Conservation (phyloP, 352 stramenopile species). For the Elongisporangium undulatum region DNA sequence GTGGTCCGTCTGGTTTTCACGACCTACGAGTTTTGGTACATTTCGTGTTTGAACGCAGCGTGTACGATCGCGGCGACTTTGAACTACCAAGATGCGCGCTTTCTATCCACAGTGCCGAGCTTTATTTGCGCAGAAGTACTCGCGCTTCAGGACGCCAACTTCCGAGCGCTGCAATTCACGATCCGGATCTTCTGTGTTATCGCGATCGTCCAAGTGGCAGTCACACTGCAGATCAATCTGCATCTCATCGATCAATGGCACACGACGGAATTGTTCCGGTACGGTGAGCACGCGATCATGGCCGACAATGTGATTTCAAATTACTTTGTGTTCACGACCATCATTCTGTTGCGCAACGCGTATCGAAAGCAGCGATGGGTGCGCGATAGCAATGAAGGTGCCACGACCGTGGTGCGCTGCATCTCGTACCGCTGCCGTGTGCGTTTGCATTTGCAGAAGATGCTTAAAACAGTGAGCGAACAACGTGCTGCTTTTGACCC, state of each 20-base stretch:
- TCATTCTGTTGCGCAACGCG: conserved; percentile 16
- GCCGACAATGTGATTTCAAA: conserved; percentile 18
- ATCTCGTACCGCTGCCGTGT: conserved; percentile 5
- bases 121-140: background rate
- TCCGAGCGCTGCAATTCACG: background rate
- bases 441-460: background rate
- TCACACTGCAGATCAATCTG: background rate
- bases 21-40: conserved; percentile 23
- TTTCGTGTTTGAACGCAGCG: conserved; percentile 3
- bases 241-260: background rate
- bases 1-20: conserved; percentile 7
- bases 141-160: background rate
- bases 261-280: background rate
- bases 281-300: conserved; percentile 4
- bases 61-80: background rate
- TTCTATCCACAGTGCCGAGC: background rate
- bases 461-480: background rate
- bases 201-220: background rate
- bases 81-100: background rate
- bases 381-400: background rate
- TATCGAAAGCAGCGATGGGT: conserved; percentile 7
- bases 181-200: background rate
- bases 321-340: conserved; percentile 1
- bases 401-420: conserved; percentile 2
- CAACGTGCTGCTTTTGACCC: background rate